These are phyloP conservation scores for Crithidia fasciculata DNA, from an alignment of 208 protist species.

Conservation along the genomic window DNA sequence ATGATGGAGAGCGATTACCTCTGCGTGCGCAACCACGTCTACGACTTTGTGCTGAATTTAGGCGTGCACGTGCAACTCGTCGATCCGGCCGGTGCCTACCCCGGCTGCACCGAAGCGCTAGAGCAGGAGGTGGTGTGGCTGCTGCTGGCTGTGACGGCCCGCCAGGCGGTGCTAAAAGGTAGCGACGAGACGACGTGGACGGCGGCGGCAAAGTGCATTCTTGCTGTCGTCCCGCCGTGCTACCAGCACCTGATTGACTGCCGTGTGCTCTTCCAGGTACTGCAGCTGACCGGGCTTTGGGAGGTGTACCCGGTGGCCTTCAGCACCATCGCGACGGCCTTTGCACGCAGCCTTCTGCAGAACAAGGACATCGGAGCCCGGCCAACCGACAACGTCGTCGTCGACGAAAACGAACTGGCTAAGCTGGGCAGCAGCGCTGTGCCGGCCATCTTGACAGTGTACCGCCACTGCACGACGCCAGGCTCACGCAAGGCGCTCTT, in stretches of 20 bases:
- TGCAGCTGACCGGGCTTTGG: constrained; percentile 62
- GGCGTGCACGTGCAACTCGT: constrained; percentile 87
- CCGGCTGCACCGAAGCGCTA: constrained; percentile 75
- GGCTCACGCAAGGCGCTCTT: constrained; percentile 69
- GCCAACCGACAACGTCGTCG: constrained; percentile 30
- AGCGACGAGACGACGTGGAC: constrained; percentile 79
- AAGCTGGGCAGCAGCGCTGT: constrained; percentile 60
- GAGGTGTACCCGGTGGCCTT: constrained; percentile 65
- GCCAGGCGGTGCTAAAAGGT: constrained; percentile 59
- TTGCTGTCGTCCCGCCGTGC: constrained; percentile 61
- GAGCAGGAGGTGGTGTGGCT: constrained; percentile 86
- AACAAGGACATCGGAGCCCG: constrained; percentile 38
- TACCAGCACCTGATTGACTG: constrained; percentile 70
- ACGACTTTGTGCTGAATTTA: constrained; percentile 85
- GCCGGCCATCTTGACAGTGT: constrained; percentile 55
- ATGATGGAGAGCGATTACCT: constrained; percentile 89
- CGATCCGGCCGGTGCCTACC: constrained; percentile 66
- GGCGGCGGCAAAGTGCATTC: constrained; percentile 76
- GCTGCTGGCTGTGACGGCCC: constrained; percentile 57
- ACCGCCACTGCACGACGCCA: constrained; percentile 65
- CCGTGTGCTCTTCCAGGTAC: constrained; percentile 63
- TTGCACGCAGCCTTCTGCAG: constrained; percentile 60
- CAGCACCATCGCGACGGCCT: constrained; percentile 61
- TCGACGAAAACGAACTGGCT: constrained; percentile 45
- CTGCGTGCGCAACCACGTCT: constrained; percentile 88